phyloP scores from a whole-genome alignment of 1,284 basidiomycete genomes.

The Psilocybe mexicana region DNA sequence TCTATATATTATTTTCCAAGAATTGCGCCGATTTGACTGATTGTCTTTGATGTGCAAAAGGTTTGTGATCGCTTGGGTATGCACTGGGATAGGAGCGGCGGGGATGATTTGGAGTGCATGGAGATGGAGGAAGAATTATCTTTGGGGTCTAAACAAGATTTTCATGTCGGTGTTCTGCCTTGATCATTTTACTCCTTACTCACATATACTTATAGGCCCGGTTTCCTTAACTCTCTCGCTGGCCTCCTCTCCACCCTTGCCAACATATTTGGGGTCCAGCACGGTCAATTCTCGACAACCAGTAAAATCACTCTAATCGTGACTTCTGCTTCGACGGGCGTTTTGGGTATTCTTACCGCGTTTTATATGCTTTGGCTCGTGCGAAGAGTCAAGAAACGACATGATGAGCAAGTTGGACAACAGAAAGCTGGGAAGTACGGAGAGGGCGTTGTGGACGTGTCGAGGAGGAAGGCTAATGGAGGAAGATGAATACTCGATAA shows the following conservation, averaged over 20 bases:
- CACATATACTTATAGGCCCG: conserved; percentile 39
- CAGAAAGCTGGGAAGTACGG: conserved; percentile 48
- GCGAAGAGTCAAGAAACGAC: conserved; percentile 43
- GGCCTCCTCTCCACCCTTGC: conserved; percentile 55
- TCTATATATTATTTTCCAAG: background rate
- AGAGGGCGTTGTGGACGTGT: conserved; percentile 42
- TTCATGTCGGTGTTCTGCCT: conserved; percentile 44
- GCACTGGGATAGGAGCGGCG: conserved; percentile 47
- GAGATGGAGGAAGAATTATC: conserved; percentile 61
- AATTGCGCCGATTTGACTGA: background rate
- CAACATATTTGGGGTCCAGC: conserved; percentile 49
- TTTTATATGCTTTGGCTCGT: conserved; percentile 47
- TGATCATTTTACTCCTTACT: background rate
- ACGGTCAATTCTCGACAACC: conserved; percentile 41
- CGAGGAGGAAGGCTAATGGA: conserved; percentile 26
- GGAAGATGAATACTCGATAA: background rate
- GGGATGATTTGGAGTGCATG: conserved; percentile 61
- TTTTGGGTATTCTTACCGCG: conserved; percentile 39
- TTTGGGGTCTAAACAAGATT: conserved; percentile 58
- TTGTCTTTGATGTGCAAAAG: conserved; percentile 28
- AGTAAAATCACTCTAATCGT: conserved; percentile 49
- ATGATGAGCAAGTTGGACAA: conserved; percentile 44
- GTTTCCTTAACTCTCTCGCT: conserved; percentile 51
- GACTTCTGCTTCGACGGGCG: conserved; percentile 36
- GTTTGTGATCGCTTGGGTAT: conserved; percentile 52